Conservation (phyloP, 495 filamentous ascomycete genomes). For the Cudoniella acicularis region DNA sequence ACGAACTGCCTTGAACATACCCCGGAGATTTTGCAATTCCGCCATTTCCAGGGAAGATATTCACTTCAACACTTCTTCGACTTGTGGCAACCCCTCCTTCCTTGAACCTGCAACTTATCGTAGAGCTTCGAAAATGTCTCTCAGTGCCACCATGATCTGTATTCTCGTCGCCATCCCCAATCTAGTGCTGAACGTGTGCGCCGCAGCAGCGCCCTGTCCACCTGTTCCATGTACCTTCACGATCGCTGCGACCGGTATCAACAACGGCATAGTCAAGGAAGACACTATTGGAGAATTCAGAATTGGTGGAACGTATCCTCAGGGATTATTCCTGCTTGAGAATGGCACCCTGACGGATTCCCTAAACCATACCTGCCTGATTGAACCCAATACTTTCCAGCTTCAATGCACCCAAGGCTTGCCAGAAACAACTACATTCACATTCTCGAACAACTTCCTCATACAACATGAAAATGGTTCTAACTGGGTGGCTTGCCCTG, state of each 20-base stretch:
- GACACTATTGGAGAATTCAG: conserved; percentile 16
- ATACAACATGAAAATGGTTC: conserved; percentile 11
- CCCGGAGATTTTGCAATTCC: not conserved
- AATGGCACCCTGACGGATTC: conserved; percentile 7
- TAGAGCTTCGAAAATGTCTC: too few species aligned
- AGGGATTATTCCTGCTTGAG: conserved; percentile 12
- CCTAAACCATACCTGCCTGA: conserved; percentile 18
- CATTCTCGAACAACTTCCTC: conserved; percentile 10
- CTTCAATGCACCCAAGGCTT: conserved; percentile 15
- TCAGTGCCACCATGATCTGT: too few species aligned
- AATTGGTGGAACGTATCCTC: conserved; percentile 19
- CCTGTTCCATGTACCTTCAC: conserved; percentile 20
- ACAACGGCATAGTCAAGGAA: conserved; percentile 13
- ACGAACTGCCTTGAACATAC: not conserved
- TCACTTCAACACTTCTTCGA: not conserved
- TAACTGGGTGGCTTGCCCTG: conserved; percentile 23
- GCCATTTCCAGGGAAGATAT: not conserved
- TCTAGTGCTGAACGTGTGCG: conserved; percentile 2
- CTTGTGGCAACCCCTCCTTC: not conserved
- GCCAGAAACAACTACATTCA: conserved; percentile 4
- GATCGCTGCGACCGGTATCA: conserved; percentile 14
- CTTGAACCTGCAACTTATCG: too few species aligned
- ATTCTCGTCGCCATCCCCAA: too few species aligned
- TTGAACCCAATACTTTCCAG: conserved; percentile 10
- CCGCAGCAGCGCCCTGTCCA: conserved; percentile 8